A percentile compares a stretch with the other conserved stretches of the same genome.
These are phyloP conservation scores for Camellia oleifera DNA, from an alignment of 179 eudicot species.

Conservation along the genomic window DNA sequence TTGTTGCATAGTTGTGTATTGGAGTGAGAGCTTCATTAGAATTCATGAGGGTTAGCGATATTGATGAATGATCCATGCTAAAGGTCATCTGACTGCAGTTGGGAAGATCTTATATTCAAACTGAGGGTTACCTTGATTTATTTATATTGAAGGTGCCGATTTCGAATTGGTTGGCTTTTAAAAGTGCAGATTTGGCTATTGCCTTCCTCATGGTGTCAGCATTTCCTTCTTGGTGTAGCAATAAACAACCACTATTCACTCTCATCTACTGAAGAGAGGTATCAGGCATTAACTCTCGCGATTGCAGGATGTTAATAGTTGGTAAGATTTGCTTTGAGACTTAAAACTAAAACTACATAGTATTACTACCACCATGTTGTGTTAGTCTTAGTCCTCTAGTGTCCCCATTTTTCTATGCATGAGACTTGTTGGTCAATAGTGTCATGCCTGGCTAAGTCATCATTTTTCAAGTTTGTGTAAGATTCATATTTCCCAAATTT, in stretches of 20 bases:
- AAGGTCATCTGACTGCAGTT: conserved; percentile 53
- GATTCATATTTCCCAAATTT: conserved; percentile 15
- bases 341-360: conserved; percentile 51
- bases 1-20: conserved; percentile 23
- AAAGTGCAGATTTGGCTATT: conserved; percentile 97
- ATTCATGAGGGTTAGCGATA: conserved; percentile 35
- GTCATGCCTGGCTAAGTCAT: conserved; percentile 24
- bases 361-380: conserved; percentile 47
- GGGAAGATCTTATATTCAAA: conserved; percentile 51
- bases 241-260: conserved; percentile 77
- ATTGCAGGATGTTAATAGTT: conserved; percentile 93
- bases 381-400: conserved; percentile 41
- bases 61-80: conserved; percentile 43
- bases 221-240: conserved; percentile 92
- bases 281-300: conserved; percentile 79
- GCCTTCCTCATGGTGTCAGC: conserved; percentile 84
- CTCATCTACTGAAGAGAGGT: conserved; percentile 87
- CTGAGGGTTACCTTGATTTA: conserved; percentile 70
- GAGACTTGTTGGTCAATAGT: conserved; percentile 25
- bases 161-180: conserved; percentile 97
- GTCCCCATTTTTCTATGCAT: conserved; percentile 36
- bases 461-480: conserved; percentile 18
- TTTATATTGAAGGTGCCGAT: conserved; percentile 73
- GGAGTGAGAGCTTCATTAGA: conserved; percentile 29
- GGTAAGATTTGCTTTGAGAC: conserved; percentile 98